Evolutionary conservation across 2,329 filamentous ascomycete genomes (phyloP).

Genomic region (Phoma sp.): DNA sequence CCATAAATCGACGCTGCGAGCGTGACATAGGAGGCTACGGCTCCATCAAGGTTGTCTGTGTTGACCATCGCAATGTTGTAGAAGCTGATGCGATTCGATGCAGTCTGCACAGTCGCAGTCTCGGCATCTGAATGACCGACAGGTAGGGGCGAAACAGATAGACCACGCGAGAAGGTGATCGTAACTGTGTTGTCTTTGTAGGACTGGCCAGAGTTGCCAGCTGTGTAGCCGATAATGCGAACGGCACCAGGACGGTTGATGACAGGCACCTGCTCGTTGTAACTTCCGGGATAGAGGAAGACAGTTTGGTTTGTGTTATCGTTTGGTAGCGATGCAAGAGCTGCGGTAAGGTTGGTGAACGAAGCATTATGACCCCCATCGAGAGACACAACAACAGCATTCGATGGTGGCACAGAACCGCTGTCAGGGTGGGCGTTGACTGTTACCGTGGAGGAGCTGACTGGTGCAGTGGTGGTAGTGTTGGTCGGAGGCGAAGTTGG

Average conservation of each 20-base stretch:
- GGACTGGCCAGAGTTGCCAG: slow-evolving; percentile 45
- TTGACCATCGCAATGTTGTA: slow-evolving; percentile 64
- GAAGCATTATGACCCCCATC: slow-evolving; percentile 38
- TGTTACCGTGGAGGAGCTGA: slow-evolving; percentile 36
- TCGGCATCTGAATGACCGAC: slow-evolving; percentile 54
- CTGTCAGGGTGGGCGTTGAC: slow-evolving; percentile 48
- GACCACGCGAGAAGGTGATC: slow-evolving; percentile 48
- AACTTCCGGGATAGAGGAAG: slow-evolving; percentile 65
- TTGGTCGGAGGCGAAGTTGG: slow-evolving; percentile 32
- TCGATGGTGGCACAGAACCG: slow-evolving; percentile 50
- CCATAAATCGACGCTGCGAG: slow-evolving; percentile 59
- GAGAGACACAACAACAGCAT: slow-evolving; percentile 52
- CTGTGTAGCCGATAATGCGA: slow-evolving; percentile 64
- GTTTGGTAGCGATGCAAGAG: slow-evolving; percentile 44
- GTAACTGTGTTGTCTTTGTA: slow-evolving; percentile 65
- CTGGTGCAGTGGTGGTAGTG: slow-evolving; percentile 20
- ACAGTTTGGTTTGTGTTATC: slow-evolving; percentile 58
- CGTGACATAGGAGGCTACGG: slow-evolving; percentile 52
- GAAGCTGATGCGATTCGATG: slow-evolving; percentile 58
- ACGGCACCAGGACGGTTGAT: slow-evolving; percentile 55
- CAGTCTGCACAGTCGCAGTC: slow-evolving; percentile 55
- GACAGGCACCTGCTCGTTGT: slow-evolving; percentile 64
- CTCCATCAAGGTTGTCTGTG: slow-evolving; percentile 46
- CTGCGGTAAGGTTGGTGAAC: slow-evolving; percentile 45
- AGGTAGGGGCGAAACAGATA: slow-evolving; percentile 49